phyloP scores from a whole-genome alignment of 2,329 filamentous ascomycete genomes.

The Neonectria ditissima region DNA sequence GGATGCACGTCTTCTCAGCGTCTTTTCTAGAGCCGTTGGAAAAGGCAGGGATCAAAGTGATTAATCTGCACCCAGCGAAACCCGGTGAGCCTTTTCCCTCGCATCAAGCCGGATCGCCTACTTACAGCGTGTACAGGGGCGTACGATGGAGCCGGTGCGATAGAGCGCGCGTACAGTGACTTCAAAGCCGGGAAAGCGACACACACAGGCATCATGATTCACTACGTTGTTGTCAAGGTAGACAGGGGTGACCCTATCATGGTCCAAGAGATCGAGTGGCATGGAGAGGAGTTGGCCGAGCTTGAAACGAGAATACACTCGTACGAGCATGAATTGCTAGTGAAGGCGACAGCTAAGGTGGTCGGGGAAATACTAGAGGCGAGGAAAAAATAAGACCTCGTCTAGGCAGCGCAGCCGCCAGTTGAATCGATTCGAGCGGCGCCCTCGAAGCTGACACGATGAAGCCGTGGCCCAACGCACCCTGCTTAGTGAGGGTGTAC shows the following conservation, averaged over 20 bases:
- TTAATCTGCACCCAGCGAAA: slow-evolving; percentile 85
- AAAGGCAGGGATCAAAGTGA: slow-evolving; percentile 72
- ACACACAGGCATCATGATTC: slow-evolving; percentile 89
- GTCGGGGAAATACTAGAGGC: slow-evolving; percentile 52
- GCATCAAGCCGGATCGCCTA: slow-evolving; percentile 53
- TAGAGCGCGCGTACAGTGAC: slow-evolving; percentile 81
- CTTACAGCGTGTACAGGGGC: slow-evolving; percentile 60
- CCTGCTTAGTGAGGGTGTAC: not conserved
- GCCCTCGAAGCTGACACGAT: too few relatives aligned
- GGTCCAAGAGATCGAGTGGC: slow-evolving; percentile 74
- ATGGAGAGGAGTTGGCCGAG: slow-evolving; percentile 72
- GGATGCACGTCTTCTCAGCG: slow-evolving; percentile 84
- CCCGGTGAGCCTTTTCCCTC: slow-evolving; percentile 66
- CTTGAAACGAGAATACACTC: slow-evolving; percentile 80
- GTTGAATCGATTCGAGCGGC: too few relatives aligned
- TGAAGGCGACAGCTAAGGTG: slow-evolving; percentile 74
- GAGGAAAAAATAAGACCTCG: slow-evolving; percentile 23
- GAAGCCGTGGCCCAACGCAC: too few relatives aligned
- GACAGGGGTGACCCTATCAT: slow-evolving; percentile 83
- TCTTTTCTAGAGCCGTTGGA: slow-evolving; percentile 78
- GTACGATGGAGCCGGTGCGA: slow-evolving; percentile 82
- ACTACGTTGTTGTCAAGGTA: slow-evolving; percentile 84
- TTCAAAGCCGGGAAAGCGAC: slow-evolving; percentile 73
- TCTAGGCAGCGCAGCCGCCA: not conserved
- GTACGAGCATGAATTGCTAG: slow-evolving; percentile 82